Percentiles rank a stretch among this genome's conserved stretches.
Evolutionary conservation across 1,284 basidiomycete genomes (phyloP).

Genomic region (Leccinum griseonigrum): DNA sequence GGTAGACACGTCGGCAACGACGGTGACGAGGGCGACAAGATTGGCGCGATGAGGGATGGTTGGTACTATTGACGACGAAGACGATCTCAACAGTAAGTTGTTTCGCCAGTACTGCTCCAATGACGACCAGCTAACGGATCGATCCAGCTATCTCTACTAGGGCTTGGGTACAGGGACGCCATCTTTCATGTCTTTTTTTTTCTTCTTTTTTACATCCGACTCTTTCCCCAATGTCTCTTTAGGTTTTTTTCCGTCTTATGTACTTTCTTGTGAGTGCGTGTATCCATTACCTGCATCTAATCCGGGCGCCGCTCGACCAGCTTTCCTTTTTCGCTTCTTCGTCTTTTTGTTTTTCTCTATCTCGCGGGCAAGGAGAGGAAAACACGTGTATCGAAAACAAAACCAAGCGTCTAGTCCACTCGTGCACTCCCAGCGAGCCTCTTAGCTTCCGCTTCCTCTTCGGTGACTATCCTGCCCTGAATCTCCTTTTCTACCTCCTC

Average conservation of each 20-base stretch:
- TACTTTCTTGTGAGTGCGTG: not conserved
- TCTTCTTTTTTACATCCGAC: not conserved
- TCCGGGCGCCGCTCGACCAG: not conserved
- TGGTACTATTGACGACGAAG: not conserved
- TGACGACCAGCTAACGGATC: not conserved
- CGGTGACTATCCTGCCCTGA: conserved; percentile 56
- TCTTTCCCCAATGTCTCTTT: not conserved
- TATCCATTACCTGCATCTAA: not conserved
- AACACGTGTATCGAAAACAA: not conserved
- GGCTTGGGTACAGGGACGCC: conserved; percentile 2
- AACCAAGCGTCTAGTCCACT: not conserved
- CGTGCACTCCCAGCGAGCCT: conserved; percentile 8
- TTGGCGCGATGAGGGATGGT: not conserved
- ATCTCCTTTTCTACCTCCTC: conserved; percentile 64
- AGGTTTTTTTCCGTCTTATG: not conserved
- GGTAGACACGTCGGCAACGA: not conserved
- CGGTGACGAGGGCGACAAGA: not conserved
- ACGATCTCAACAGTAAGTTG: conserved; percentile 7
- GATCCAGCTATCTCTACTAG: not conserved
- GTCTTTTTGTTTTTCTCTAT: not conserved
- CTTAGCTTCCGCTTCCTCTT: conserved; percentile 51
- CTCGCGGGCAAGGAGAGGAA: not conserved
- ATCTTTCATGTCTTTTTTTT: not conserved
- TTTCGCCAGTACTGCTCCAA: not conserved
- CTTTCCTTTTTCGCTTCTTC: not conserved